Percentiles rank a stretch among this genome's conserved stretches.
These are phyloP conservation scores for Penicillium paneum DNA, from an alignment of 2,329 filamentous ascomycete genomes.

Conservation along the genomic window DNA sequence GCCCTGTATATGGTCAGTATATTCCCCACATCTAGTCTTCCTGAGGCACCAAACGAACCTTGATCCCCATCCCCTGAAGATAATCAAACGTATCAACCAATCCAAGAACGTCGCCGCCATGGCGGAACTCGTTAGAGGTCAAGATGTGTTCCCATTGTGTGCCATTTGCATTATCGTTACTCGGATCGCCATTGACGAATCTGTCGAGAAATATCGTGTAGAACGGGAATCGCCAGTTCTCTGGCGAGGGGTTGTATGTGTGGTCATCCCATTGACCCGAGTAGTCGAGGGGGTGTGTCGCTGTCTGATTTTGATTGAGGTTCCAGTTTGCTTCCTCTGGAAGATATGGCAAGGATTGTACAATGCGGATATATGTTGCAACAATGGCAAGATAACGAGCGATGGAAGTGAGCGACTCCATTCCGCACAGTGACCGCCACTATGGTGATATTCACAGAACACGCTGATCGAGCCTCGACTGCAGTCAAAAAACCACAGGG, in stretches of 20 bases:
- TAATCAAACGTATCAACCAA: constrained; percentile 62
- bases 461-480: constrained; percentile 5
- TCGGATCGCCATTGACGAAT: constrained; percentile 62
- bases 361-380: constrained; percentile 3
- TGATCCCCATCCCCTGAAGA: constrained; percentile 63
- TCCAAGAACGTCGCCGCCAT: constrained; percentile 61
- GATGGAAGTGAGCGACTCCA: constrained; percentile 1
- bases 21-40: constrained; percentile 23
- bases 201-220: constrained; percentile 64
- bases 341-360: constrained; percentile 7
- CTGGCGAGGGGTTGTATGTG: constrained; percentile 52
- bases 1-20: constrained; percentile 37
- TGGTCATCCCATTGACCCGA: constrained; percentile 54
- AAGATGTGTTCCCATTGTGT: constrained; percentile 33
- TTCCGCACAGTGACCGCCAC: constrained; percentile 6
- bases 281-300: constrained; percentile 56
- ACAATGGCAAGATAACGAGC: constrained; percentile 4
- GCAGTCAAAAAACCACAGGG: neutral
- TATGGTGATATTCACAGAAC: constrained; percentile 6
- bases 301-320: constrained; percentile 58
- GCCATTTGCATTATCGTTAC: constrained; percentile 60
- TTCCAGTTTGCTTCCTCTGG: constrained; percentile 38
- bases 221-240: constrained; percentile 63
- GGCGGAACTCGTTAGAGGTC: constrained; percentile 56
- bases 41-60: constrained; percentile 42